Conservation (phyloP, 2,329 filamentous ascomycete genomes). For the Macroventuria anomochaeta region DNA sequence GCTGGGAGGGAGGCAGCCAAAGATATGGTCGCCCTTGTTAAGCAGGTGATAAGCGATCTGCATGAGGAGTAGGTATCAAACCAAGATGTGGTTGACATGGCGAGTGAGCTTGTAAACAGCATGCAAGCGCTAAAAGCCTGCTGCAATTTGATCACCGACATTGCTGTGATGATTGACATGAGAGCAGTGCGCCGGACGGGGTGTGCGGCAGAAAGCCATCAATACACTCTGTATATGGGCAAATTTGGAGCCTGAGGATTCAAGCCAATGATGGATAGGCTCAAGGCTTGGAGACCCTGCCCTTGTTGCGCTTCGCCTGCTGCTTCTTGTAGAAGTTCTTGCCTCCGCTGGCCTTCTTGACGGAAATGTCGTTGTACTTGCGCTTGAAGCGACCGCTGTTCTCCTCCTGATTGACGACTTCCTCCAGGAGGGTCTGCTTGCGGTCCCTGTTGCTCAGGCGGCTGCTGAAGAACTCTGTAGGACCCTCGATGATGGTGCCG, state of each 20-base stretch:
- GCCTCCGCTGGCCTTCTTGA: constrained; percentile 82
- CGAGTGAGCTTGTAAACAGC: background rate
- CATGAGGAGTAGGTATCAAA: constrained; percentile 25
- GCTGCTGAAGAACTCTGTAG: constrained; percentile 83
- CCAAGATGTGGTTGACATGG: background rate
- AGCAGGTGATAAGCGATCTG: constrained; percentile 54
- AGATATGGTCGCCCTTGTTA: constrained; percentile 65
- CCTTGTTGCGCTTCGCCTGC: constrained; percentile 62
- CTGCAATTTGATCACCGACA: background rate
- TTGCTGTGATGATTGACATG: background rate
- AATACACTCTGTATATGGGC: background rate
- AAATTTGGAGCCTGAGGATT: background rate
- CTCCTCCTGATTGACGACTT: constrained; percentile 74
- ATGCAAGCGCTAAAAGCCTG: background rate
- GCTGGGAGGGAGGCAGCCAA: constrained; percentile 65
- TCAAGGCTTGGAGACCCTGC: constrained; percentile 47
- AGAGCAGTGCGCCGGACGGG: background rate
- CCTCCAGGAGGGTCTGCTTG: constrained; percentile 85
- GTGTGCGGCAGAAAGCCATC: background rate
- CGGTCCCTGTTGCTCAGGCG: constrained; percentile 86
- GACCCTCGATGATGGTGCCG: constrained; percentile 85
- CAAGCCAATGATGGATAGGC: background rate
- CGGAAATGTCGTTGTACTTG: constrained; percentile 87
- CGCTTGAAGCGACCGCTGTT: constrained; percentile 76
- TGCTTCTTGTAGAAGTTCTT: constrained; percentile 87